A percentile compares a stretch with the other conserved stretches of the same genome.
Conservation (phyloP, 179 eudicot species). For the Gypsophila paniculata region DNA sequence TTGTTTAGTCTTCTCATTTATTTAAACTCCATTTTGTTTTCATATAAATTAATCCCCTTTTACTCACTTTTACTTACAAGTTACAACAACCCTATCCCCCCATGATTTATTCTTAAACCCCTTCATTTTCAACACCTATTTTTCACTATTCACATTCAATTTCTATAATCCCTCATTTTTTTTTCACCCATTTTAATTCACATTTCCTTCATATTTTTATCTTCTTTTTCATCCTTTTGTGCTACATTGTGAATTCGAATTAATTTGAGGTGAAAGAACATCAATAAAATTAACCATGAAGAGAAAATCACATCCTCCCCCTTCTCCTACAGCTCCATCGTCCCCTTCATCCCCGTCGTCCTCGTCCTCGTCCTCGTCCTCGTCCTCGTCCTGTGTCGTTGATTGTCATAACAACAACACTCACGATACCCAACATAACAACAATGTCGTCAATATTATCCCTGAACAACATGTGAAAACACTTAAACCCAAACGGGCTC, state of each 20-base stretch:
- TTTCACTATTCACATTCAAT: constrained; percentile 5
- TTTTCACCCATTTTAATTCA: neutral
- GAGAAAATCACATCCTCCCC: constrained; percentile 30
- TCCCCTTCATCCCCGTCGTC: constrained; percentile 29
- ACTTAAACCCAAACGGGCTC: constrained; percentile 35
- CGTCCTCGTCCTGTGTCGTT: constrained; percentile 38
- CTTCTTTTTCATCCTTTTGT: neutral
- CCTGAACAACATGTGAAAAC: constrained; percentile 21
- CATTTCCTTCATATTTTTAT: neutral
- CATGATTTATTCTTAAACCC: too few species aligned
- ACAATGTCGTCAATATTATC: too few species aligned
- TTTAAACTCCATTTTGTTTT: too few species aligned
- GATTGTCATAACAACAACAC: constrained; percentile 19
- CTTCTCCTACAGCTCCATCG: neutral
- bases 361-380: constrained; percentile 44
- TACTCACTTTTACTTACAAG: neutral
- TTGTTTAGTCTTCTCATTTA: too few species aligned
- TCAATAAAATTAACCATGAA: constrained; percentile 15
- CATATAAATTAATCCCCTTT: too few species aligned
- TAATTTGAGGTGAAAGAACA: too few species aligned
- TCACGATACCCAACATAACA: constrained; percentile 7
- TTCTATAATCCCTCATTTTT: neutral
- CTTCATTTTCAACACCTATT: neutral
- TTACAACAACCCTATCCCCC: neutral
- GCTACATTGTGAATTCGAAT: constrained; percentile 11